phyloP scores from a whole-genome alignment of 2,329 filamentous ascomycete genomes.

The Ascochyta koolunga region DNA sequence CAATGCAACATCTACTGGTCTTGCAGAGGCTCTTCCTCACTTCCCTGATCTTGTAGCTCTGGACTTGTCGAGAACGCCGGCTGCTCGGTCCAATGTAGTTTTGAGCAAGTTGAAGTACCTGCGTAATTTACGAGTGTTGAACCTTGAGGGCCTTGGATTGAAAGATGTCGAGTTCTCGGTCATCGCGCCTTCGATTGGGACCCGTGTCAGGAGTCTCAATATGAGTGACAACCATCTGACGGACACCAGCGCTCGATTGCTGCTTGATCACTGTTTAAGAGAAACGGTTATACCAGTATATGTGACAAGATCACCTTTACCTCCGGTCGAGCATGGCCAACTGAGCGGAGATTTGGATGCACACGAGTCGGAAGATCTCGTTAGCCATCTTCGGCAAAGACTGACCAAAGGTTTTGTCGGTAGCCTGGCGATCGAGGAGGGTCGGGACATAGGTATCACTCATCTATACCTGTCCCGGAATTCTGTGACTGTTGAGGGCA shows the following conservation, averaged over 20 bases:
- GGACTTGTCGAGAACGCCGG: constrained; percentile 61
- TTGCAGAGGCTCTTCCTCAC: constrained; percentile 58
- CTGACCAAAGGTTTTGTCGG: constrained; percentile 53
- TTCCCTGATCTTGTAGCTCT: constrained; percentile 64
- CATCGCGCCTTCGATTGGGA: constrained; percentile 59
- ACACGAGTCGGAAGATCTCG: constrained; percentile 55
- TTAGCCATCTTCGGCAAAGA: constrained; percentile 55
- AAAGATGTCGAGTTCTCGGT: constrained; percentile 60
- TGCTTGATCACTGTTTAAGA: constrained; percentile 60
- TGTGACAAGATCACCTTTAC: constrained; percentile 19
- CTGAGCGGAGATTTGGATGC: constrained; percentile 43
- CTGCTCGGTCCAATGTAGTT: constrained; percentile 57
- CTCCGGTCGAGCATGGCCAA: constrained; percentile 35
- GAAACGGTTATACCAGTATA: constrained; percentile 21
- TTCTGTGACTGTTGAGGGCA: constrained; percentile 60
- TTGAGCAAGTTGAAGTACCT: constrained; percentile 56
- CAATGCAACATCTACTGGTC: constrained; percentile 62
- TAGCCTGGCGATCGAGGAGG: constrained; percentile 62
- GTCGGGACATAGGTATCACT: constrained; percentile 61
- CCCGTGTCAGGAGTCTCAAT: constrained; percentile 62
- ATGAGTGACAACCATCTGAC: constrained; percentile 63
- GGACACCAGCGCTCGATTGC: constrained; percentile 58
- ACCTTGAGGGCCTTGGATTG: constrained; percentile 60
- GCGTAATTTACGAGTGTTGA: constrained; percentile 61
- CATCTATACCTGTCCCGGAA: constrained; percentile 66